Evolutionary conservation across 2,329 filamentous ascomycete genomes (phyloP).

Genomic region (Ceratocystis variospora): DNA sequence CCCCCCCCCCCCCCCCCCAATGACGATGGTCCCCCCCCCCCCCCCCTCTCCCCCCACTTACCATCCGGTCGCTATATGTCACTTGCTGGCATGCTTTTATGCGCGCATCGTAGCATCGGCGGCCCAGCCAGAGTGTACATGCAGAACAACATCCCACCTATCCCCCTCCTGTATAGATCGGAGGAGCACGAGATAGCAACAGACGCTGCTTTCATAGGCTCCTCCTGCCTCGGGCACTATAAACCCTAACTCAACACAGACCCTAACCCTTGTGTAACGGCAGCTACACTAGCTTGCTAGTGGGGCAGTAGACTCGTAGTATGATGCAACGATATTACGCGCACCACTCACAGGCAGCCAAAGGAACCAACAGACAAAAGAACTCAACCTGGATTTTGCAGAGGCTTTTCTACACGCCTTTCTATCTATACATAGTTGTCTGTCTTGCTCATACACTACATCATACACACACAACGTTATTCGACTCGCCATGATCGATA

Average conservation of each 20-base stretch:
- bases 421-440: background rate
- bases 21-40: too few relatives aligned
- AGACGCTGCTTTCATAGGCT: too few relatives aligned
- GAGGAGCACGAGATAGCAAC: too few relatives aligned
- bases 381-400: background rate
- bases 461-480: background rate
- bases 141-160: background rate
- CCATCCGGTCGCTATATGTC: background rate
- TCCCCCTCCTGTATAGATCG: background rate
- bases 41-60: background rate
- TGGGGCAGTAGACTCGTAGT: background rate
- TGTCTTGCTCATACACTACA: background rate
- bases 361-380: background rate
- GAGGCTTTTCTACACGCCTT: background rate
- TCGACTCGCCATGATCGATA: background rate
- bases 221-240: too few relatives aligned
- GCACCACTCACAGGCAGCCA: background rate
- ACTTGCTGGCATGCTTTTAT: conserved; percentile 2
- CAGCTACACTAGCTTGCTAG: background rate
- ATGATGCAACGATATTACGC: background rate
- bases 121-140: background rate
- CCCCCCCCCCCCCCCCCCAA: too few relatives aligned
- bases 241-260: too few relatives aligned
- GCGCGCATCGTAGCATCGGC: background rate
- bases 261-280: background rate